A percentile compares a stretch with the other conserved stretches of the same genome.
Evolutionary conservation across 2,329 filamentous ascomycete species (phyloP).

Genomic region (Clarireedia hainanense): DNA sequence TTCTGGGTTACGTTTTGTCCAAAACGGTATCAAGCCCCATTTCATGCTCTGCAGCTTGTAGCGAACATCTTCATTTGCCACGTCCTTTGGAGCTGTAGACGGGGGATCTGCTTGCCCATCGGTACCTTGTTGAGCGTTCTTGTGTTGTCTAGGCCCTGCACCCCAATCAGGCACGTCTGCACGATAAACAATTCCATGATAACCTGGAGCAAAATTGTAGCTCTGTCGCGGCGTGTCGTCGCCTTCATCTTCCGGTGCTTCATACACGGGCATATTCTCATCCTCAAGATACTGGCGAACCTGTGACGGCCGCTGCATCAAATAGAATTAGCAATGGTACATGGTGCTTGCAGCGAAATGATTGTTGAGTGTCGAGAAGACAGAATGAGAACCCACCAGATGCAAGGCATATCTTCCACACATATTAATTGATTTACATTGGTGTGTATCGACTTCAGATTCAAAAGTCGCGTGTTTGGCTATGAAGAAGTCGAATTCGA

Average conservation of each 20-base stretch:
- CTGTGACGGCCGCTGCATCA: slow-evolving; percentile 61
- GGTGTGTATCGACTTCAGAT: background rate
- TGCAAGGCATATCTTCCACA: slow-evolving; percentile 29
- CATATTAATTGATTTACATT: slow-evolving; percentile 18
- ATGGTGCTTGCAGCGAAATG: background rate
- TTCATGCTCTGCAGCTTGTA: slow-evolving; percentile 91
- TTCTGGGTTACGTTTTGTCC: slow-evolving; percentile 78
- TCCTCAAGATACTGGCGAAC: slow-evolving; percentile 67
- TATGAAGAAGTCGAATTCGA: background rate
- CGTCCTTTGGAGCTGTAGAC: slow-evolving; percentile 10
- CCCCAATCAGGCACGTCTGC: slow-evolving; percentile 60
- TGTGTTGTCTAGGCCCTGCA: slow-evolving; percentile 34
- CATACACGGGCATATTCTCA: slow-evolving; percentile 63
- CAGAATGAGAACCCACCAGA: slow-evolving; percentile 17
- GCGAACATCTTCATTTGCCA: slow-evolving; percentile 32
- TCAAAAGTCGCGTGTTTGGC: background rate
- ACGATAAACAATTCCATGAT: slow-evolving; percentile 78
- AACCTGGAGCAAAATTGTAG: slow-evolving; percentile 90
- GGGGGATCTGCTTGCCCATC: slow-evolving; percentile 17
- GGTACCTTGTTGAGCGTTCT: slow-evolving; percentile 19
- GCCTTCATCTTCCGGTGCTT: slow-evolving; percentile 63
- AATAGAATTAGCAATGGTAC: slow-evolving; percentile 1
- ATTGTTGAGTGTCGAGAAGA: background rate
- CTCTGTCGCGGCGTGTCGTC: slow-evolving; percentile 54
- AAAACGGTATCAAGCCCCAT: slow-evolving; percentile 91